These are phyloP conservation scores for Pachysandra terminalis DNA, from an alignment of 164 flowering plant genomes.

Conservation along the genomic window DNA sequence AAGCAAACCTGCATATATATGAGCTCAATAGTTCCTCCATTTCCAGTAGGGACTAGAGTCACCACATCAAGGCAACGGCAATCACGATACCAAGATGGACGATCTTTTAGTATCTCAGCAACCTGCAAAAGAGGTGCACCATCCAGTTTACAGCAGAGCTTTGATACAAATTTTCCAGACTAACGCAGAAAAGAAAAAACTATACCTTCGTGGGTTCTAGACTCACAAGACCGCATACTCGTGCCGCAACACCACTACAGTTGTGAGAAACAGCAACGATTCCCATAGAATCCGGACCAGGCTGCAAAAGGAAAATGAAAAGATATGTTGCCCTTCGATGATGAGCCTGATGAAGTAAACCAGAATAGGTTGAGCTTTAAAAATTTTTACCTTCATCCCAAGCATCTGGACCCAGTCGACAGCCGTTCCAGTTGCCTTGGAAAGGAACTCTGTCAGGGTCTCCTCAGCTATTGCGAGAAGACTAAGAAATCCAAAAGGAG, in stretches of 20 bases:
- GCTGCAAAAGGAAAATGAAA: conserved; percentile 33
- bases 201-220: conserved; percentile 81
- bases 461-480: conserved; percentile 89
- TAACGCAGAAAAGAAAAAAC: neutral
- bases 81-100: conserved; percentile 80
- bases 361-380: neutral
- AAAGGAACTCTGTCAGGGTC: conserved; percentile 94
- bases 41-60: conserved; percentile 62
- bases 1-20: conserved; percentile 73
- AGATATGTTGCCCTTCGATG: neutral
- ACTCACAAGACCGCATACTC: conserved; percentile 92
- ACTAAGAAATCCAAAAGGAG: conserved; percentile 27
- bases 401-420: conserved; percentile 98
- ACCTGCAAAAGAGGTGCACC: conserved; percentile 35
- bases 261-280: conserved; percentile 90
- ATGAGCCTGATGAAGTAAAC: neutral
- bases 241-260: conserved; percentile 86
- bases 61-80: conserved; percentile 71
- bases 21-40: conserved; percentile 79
- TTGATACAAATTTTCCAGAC: neutral
- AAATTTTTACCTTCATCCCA: conserved; percentile 89
- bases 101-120: conserved; percentile 84
- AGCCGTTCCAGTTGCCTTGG: conserved; percentile 97
- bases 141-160: neutral
- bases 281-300: conserved; percentile 99